Evolutionary conservation across 225 moss, liverwort and hornwort genomes (phyloP), one percentile per base, ranked within the genome.

Genomic region (Thuidium tamariscinum): DNA sequence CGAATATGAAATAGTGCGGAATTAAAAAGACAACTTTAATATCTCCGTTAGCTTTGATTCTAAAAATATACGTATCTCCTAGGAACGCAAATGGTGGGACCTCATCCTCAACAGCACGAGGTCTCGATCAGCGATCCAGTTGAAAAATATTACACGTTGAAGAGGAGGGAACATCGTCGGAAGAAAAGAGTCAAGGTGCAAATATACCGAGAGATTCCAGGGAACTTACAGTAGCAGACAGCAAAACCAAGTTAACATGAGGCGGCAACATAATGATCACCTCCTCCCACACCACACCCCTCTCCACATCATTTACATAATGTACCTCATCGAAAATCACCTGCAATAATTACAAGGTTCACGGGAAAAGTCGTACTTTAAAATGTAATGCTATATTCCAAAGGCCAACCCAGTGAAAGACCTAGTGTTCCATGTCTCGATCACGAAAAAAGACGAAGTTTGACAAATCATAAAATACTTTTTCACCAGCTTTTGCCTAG

Each of bases 281-380:
- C 88, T 99, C 98, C 94, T 99, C 98, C 98, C 98, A 99, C 79
- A 99, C 98, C 80, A 99, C 98, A 82, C 98, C 98, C 88, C 98
- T 94, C 92, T 99, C 98, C 80, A 97, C 93, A 81, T 99, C 98
- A 90, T 99, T 99, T 36, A 99, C 97, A 89, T 99, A 99, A 90
- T 99, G 98, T 48, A 99, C 98, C 91, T 99, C 98, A 86, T 99
- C 98, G 88, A 99, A 99, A 86, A 99, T 96, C 42, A 98, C 97
- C 97, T 97, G 93, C 87, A 86, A 56, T 14, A n/a, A 30, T 86
- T 59, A 86, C 76, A 75, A 83, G 64, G 80, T 88, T 49, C 34
- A 56, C 76, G 46, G 49, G 72, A 65, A 86, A 62, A 74, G 69
- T 65, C 82, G 49, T 72, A 34, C 68, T 39, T 68, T 51, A 49